Conservation (phyloP, 345 rosid genomes). For the Toxicodendron radicans region DNA sequence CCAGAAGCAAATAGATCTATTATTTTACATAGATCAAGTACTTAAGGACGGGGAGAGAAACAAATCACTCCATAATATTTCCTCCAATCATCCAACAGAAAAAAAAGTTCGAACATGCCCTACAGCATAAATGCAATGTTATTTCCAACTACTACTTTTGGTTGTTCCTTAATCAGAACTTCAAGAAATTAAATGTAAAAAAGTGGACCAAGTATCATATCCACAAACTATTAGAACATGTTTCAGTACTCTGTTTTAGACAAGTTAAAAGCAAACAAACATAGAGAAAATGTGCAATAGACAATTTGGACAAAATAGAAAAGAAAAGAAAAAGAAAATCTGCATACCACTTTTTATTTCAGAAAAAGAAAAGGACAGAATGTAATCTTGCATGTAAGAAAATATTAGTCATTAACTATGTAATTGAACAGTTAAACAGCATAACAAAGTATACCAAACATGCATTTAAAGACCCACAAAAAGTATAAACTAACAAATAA, state of each 20-base stretch:
- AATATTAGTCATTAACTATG: not conserved
- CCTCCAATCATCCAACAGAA: not conserved
- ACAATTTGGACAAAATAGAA: not conserved
- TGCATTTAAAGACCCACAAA: not conserved
- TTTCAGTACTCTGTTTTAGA: not conserved
- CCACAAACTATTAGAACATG: not conserved
- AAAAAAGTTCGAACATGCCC: not conserved
- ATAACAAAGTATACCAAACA: not conserved
- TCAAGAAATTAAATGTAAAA: not conserved
- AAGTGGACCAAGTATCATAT: not conserved
- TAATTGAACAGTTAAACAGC: not conserved
- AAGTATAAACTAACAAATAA: constrained; percentile 4
- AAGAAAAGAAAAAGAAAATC: not conserved
- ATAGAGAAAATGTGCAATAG: not conserved
- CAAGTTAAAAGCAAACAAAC: not conserved
- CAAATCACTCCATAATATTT: not conserved
- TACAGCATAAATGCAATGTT: not conserved
- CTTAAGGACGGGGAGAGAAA: not conserved
- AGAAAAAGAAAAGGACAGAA: constrained; percentile 87
- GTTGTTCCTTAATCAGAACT: not conserved
- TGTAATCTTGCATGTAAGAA: constrained; percentile 62
- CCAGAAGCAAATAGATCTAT: not conserved
- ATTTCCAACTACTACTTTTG: not conserved
- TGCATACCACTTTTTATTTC: constrained; percentile 92
- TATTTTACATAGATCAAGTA: not conserved